Conservation (phyloP, 1,284 basidiomycete genomes). For the Cutaneotrichosporon cyanovorans region DNA sequence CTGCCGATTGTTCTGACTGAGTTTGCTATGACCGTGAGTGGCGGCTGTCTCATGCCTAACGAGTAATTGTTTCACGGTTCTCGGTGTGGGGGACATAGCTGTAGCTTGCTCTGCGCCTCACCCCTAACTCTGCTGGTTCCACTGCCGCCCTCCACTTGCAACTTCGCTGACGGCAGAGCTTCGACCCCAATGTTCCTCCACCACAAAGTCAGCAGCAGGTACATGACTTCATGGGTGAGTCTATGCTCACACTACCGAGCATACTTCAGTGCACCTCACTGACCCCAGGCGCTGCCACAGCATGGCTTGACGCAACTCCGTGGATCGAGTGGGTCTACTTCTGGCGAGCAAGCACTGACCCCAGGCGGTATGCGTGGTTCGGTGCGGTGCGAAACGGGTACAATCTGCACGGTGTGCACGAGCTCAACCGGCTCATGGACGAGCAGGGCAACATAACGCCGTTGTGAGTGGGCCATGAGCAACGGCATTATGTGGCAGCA, state of each 20-base stretch:
- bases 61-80: too few relatives aligned
- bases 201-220: constrained; percentile 34
- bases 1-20: constrained; percentile 40
- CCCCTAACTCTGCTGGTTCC: too few relatives aligned
- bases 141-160: background rate
- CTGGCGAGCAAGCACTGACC: background rate
- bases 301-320: constrained; percentile 30
- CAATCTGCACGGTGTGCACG: constrained; percentile 28
- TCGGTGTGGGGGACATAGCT: too few relatives aligned
- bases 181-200: constrained; percentile 30
- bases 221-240: constrained; percentile 36
- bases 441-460: constrained; percentile 22
- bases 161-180: constrained; percentile 21
- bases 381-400: constrained; percentile 12
- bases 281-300: constrained; percentile 16
- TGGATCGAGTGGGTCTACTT: constrained; percentile 17
- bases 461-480: constrained; percentile 25
- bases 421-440: constrained; percentile 33
- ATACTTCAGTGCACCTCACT: background rate
- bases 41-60: too few relatives aligned
- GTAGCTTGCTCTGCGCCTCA: too few relatives aligned
- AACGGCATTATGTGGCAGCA: background rate
- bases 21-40: constrained; percentile 39
- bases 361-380: constrained; percentile 15
- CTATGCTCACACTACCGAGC: too few relatives aligned